A percentile compares a stretch with the other conserved stretches of the same genome.
These are phyloP conservation scores for Strigomonas culicis DNA, from an alignment of 208 protist species.

Conservation along the genomic window DNA sequence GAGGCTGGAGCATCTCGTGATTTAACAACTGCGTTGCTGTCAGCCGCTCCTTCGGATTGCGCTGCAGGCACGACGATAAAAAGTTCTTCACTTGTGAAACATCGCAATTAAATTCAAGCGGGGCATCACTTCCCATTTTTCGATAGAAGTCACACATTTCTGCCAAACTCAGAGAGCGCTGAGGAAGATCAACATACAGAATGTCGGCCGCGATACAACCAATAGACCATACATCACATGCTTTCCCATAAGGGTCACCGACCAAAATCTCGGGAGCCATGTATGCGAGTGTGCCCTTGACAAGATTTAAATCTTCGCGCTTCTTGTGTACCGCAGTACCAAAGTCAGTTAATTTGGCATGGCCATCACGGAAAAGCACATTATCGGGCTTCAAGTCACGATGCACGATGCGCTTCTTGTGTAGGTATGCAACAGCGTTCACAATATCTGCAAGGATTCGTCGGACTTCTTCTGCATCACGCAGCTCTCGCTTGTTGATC, in stretches of 20 bases:
- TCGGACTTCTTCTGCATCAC: conserved; percentile 42
- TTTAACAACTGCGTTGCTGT: conserved; percentile 43
- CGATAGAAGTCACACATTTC: conserved; percentile 76
- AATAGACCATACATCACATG: conserved; percentile 94
- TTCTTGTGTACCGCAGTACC: conserved; percentile 67
- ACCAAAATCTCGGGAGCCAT: conserved; percentile 91
- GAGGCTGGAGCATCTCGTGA: conserved; percentile 39
- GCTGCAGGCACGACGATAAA: conserved; percentile 51
- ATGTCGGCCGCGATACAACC: conserved; percentile 93
- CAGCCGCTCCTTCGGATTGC: conserved; percentile 43
- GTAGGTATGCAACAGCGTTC: conserved; percentile 64
- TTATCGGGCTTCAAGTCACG: conserved; percentile 88
- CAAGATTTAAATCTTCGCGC: conserved; percentile 34
- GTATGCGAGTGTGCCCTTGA: conserved; percentile 85
- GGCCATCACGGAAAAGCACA: conserved; percentile 66
- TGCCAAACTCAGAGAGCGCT: conserved; percentile 47
- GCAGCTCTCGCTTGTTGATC: conserved; percentile 44
- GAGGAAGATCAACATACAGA: conserved; percentile 49
- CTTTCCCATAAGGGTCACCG: conserved; percentile 82
- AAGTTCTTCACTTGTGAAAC: conserved; percentile 49
- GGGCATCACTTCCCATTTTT: conserved; percentile 34
- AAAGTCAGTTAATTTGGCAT: conserved; percentile 78
- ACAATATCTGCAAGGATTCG: conserved; percentile 62
- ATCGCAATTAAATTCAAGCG: conserved; percentile 53
- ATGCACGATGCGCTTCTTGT: conserved; percentile 75